phyloP scores from a whole-genome alignment of 495 filamentous ascomycete species.

The Aspergillus conjunctus region DNA sequence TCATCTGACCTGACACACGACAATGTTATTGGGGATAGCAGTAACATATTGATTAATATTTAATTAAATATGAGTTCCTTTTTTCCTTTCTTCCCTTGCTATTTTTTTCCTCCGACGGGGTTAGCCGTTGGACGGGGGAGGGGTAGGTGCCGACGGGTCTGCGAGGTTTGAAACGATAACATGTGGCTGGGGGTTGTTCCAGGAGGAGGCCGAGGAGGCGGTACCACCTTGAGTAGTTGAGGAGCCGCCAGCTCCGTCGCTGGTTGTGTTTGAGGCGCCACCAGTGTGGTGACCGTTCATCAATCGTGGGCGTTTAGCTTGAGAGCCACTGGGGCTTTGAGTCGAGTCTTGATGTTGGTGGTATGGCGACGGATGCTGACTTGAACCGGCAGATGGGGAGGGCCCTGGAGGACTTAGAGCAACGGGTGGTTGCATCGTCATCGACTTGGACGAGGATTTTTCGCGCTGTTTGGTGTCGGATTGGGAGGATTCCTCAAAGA shows the following conservation, averaged over 20 bases:
- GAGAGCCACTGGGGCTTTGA: conserved; percentile 29
- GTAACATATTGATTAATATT: background rate
- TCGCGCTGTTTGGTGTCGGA: conserved; percentile 28
- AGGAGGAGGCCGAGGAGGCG: conserved; percentile 3
- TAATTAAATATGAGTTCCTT: too few relatives aligned
- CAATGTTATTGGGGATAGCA: too few relatives aligned
- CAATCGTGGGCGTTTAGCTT: conserved; percentile 44
- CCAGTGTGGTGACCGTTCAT: conserved; percentile 45
- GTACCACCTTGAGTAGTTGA: conserved; percentile 5
- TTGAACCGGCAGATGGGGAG: conserved; percentile 32
- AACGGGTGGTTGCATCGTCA: conserved; percentile 33
- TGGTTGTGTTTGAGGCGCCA: conserved; percentile 14
- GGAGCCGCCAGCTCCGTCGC: conserved; percentile 15
- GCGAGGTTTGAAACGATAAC: conserved; percentile 7
- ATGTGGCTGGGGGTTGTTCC: conserved; percentile 15
- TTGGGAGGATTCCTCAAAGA: conserved; percentile 25
- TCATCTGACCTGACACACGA: too few relatives aligned
- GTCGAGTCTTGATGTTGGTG: conserved; percentile 31
- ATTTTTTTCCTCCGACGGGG: too few relatives aligned
- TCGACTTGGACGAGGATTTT: conserved; percentile 28
- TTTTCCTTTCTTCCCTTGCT: too few relatives aligned
- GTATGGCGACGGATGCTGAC: conserved; percentile 40
- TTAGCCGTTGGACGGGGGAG: conserved; percentile 22
- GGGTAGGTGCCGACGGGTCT: conserved; percentile 25
- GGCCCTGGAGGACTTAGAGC: conserved; percentile 41